These are phyloP conservation scores for Xylariaceae sp. DNA, from an alignment of 2,329 filamentous ascomycete genomes.

Conservation along the genomic window DNA sequence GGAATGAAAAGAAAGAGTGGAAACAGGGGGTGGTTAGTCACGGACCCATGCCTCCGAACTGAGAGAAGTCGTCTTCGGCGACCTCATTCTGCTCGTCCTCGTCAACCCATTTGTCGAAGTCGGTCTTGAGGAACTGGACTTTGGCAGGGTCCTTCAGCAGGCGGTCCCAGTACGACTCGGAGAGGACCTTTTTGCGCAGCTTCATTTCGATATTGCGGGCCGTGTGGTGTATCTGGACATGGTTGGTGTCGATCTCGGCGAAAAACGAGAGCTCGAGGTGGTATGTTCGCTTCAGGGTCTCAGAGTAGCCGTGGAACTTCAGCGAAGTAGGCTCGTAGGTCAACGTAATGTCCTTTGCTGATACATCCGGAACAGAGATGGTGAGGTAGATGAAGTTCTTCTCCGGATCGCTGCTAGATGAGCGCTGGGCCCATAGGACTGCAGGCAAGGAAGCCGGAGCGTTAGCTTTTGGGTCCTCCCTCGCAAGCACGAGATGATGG, in stretches of 20 bases:
- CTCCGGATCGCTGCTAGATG: constrained; percentile 66
- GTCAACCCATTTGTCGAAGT: constrained; percentile 99
- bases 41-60: constrained; percentile 61
- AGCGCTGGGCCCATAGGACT: constrained; percentile 99
- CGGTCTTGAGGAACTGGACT: constrained; percentile 93
- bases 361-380: constrained; percentile 81
- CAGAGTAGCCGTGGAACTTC: constrained; percentile 75
- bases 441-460: constrained; percentile 7
- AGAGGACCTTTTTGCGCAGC: constrained; percentile 93
- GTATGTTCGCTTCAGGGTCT: constrained; percentile 81
- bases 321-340: constrained; percentile 73
- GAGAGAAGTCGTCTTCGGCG: constrained; percentile 70
- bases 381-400: constrained; percentile 96
- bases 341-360: constrained; percentile 69
- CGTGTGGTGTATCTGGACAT: constrained; percentile 84
- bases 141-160: constrained; percentile 87
- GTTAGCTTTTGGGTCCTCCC: constrained; percentile 7
- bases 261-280: constrained; percentile 82
- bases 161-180: constrained; percentile 92
- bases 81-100: constrained; percentile 97
- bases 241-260: constrained; percentile 79
- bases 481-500: background rate
- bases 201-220: constrained; percentile 83
- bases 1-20: background rate
- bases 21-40: constrained; percentile 22